Conservation (phyloP, 805 yeast genomes). For the Huiozyma naganishii region DNA sequence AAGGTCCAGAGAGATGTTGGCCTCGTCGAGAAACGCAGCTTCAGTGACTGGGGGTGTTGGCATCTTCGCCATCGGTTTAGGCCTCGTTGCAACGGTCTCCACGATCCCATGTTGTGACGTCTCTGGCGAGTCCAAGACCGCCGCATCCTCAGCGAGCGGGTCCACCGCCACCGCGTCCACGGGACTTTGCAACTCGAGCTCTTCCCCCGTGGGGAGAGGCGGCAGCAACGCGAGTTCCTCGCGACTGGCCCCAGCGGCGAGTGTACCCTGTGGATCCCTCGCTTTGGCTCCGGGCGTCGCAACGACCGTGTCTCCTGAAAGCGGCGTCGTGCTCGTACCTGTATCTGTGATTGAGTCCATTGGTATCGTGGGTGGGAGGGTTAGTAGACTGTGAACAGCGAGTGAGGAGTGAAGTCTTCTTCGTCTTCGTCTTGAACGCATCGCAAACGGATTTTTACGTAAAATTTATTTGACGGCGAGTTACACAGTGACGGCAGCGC, state of each 20-base stretch:
- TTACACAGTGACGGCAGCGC: too few relatives aligned
- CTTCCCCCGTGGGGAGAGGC: constrained; percentile 13
- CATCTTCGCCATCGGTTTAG: not conserved
- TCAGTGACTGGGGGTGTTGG: not conserved
- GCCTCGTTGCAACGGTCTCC: not conserved
- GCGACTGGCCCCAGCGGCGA: constrained; percentile 3
- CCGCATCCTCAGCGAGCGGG: not conserved
- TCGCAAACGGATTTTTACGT: too few relatives aligned
- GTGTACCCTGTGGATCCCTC: too few relatives aligned
- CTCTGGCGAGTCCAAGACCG: not conserved
- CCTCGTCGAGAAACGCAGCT: constrained; percentile 1
- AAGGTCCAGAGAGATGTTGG: constrained; percentile 19
- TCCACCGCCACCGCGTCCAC: not conserved
- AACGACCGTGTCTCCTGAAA: too few relatives aligned
- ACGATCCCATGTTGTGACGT: not conserved
- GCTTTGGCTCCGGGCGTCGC: too few relatives aligned
- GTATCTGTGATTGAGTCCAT: too few relatives aligned
- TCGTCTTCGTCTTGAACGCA: too few relatives aligned
- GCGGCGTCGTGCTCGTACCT: too few relatives aligned
- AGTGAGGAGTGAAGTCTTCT: too few relatives aligned
- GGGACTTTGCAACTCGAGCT: constrained; percentile 1
- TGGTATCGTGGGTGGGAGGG: too few relatives aligned
- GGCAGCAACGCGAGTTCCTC: constrained; percentile 17
- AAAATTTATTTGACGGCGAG: too few relatives aligned
- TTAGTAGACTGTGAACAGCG: too few relatives aligned